Percentiles rank a stretch among this genome's conserved stretches.
Evolutionary conservation across 1,284 basidiomycete genomes (phyloP).

Genomic region (Ceratobasidium papillatum): DNA sequence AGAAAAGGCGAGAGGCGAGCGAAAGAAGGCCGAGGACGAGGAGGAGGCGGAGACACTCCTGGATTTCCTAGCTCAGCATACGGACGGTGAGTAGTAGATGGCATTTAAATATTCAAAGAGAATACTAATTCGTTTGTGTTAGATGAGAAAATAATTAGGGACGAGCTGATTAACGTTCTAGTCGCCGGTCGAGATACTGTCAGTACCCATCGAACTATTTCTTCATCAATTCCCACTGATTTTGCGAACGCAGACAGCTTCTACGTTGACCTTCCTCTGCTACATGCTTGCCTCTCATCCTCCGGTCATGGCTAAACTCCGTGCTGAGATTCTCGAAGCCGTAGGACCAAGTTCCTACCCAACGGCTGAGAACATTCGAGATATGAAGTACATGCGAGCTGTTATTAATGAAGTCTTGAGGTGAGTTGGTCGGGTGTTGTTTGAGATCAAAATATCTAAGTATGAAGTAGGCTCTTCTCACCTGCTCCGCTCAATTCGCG

Average conservation of each 20-base stretch:
- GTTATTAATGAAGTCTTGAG: conserved; percentile 60
- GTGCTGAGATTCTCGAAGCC: conserved; percentile 62
- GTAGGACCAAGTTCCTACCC: conserved; percentile 60
- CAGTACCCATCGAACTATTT: conserved; percentile 46
- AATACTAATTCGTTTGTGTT: not conserved
- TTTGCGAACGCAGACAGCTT: conserved; percentile 56
- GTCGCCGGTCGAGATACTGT: conserved; percentile 79
- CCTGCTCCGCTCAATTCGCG: conserved; percentile 53
- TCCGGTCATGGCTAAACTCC: conserved; percentile 57
- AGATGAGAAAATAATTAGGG: conserved; percentile 60
- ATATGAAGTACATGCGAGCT: conserved; percentile 67
- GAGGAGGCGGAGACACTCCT: conserved; percentile 65
- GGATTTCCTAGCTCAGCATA: conserved; percentile 59
- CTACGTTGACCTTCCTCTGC: conserved; percentile 61
- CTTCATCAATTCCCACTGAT: not conserved
- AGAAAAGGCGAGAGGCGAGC: conserved; percentile 51
- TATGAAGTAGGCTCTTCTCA: conserved; percentile 60
- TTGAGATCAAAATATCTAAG: not conserved
- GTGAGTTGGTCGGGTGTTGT: not conserved
- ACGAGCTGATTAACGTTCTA: conserved; percentile 74
- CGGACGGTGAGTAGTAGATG: conserved; percentile 25
- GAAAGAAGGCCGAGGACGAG: not conserved
- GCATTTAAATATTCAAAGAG: no score
- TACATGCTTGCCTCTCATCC: conserved; percentile 67
- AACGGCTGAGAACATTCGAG: conserved; percentile 62